Evolutionary conservation across 73 alveolate species (phyloP).

Genomic region (Urostyla sp.): DNA sequence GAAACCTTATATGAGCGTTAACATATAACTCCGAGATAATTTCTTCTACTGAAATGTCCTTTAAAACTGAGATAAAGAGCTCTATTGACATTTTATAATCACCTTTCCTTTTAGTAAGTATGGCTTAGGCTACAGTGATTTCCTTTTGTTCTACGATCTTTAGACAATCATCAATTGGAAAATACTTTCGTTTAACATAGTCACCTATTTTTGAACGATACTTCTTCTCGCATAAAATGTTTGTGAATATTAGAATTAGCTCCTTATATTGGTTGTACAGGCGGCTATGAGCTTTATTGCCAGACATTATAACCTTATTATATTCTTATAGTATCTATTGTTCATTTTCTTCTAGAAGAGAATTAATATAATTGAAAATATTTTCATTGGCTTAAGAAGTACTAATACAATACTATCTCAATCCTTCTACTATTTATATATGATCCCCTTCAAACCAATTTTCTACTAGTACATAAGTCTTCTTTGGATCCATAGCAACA

Average conservation of each 20-base stretch:
- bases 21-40: slow-evolving; percentile 29
- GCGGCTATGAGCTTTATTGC: background rate
- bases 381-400: too few species aligned
- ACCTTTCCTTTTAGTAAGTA: slow-evolving; percentile 49
- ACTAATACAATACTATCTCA: background rate
- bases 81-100: slow-evolving; percentile 40
- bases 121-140: slow-evolving; percentile 33
- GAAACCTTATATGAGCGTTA: background rate
- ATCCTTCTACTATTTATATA: background rate
- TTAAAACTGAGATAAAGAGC: slow-evolving; percentile 34
- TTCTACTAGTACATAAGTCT: background rate
- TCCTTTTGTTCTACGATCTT: slow-evolving; percentile 13
- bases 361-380: slow-evolving; percentile 23
- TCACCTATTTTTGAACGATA: slow-evolving; percentile 6
- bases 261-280: background rate
- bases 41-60: slow-evolving; percentile 19
- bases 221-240: slow-evolving; percentile 24
- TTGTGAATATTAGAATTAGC: background rate
- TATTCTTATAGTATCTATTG: slow-evolving; percentile 16
- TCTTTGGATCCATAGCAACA: slow-evolving; percentile 31
- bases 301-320: slow-evolving; percentile 13
- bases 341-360: slow-evolving; percentile 23
- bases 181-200: slow-evolving; percentile 35
- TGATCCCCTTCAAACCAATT: slow-evolving; percentile 58
- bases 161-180: slow-evolving; percentile 62